These are phyloP conservation scores for Phanerochaete sordida DNA, from an alignment of 768 basidiomycete genomes.

Conservation along the genomic window DNA sequence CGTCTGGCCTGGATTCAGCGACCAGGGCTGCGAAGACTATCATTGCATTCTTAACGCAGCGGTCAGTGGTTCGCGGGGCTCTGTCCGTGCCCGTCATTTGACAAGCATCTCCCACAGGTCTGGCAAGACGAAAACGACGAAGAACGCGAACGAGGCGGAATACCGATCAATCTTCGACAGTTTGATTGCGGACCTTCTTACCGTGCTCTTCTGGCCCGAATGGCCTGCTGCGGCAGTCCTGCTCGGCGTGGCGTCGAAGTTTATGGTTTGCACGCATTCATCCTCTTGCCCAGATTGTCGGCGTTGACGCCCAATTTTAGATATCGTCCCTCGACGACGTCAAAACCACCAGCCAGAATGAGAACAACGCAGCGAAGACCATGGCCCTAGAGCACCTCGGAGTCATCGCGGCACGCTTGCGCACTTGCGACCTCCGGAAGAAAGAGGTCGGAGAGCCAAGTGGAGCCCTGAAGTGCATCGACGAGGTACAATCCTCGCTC, in stretches of 20 bases:
- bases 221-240: slow-evolving; percentile 93
- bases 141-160: slow-evolving; percentile 91
- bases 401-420: slow-evolving; percentile 81
- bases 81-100: neutral
- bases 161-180: slow-evolving; percentile 92
- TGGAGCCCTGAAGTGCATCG: slow-evolving; percentile 48
- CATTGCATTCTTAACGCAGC: slow-evolving; percentile 31
- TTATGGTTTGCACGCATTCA: slow-evolving; percentile 60
- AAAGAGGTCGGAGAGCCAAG: slow-evolving; percentile 18
- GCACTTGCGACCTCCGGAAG: slow-evolving; percentile 46
- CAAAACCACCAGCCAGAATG: slow-evolving; percentile 58
- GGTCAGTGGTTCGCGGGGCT: slow-evolving; percentile 12
- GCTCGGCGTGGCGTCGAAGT: slow-evolving; percentile 74
- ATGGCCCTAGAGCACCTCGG: slow-evolving; percentile 94
- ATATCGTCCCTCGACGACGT: slow-evolving; percentile 81
- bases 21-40: slow-evolving; percentile 85
- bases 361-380: slow-evolving; percentile 82
- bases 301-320: slow-evolving; percentile 34
- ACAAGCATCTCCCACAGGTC: slow-evolving; percentile 42
- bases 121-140: slow-evolving; percentile 83
- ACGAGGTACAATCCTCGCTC: slow-evolving; percentile 50
- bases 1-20: slow-evolving; percentile 73
- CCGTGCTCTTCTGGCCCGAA: slow-evolving; percentile 91
- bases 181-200: slow-evolving; percentile 81
- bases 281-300: neutral